Conservation (phyloP, 2,329 filamentous ascomycete genomes). For the Fusarium sp. region DNA sequence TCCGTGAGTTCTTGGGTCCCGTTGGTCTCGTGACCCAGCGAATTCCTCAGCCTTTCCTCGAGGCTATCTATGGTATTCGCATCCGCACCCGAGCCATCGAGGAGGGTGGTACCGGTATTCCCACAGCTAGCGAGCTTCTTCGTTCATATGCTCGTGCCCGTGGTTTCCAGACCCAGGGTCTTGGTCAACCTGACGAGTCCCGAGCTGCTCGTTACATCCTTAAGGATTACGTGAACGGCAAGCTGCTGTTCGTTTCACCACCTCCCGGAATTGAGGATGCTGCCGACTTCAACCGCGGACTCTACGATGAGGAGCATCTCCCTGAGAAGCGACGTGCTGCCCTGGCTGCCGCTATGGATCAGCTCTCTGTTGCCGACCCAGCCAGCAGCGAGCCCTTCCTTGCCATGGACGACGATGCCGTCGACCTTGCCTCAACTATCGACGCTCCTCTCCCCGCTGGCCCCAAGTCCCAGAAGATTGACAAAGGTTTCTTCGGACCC, state of each 20-base stretch:
- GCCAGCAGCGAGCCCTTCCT: constrained; percentile 41
- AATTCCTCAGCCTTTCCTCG: constrained; percentile 88
- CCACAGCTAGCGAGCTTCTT: constrained; percentile 87
- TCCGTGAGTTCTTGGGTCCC: constrained; percentile 92
- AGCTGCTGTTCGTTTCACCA: constrained; percentile 90
- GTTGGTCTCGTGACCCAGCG: constrained; percentile 84
- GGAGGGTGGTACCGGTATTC: constrained; percentile 90
- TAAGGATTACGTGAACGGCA: constrained; percentile 98
- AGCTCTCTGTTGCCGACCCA: constrained; percentile 56
- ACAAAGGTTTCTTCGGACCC: constrained; percentile 88
- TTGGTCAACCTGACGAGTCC: constrained; percentile 92
- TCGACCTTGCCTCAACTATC: constrained; percentile 53
- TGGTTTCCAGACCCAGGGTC: constrained; percentile 89
- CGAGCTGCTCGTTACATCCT: constrained; percentile 89
- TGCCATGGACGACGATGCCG: constrained; percentile 50
- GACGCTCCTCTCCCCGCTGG: constrained; percentile 71
- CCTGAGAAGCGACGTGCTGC: constrained; percentile 82
- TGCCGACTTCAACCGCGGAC: constrained; percentile 84
- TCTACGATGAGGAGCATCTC: constrained; percentile 86
- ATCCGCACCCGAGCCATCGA: constrained; percentile 84
- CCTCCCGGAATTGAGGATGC: constrained; percentile 80
- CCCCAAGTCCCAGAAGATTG: constrained; percentile 79
- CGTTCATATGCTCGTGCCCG: constrained; percentile 87
- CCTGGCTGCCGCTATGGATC: constrained; percentile 64
- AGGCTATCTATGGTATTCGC: constrained; percentile 93